These are phyloP conservation scores for Stephania cephalantha DNA, from an alignment of 164 flowering plant species.

Conservation along the genomic window DNA sequence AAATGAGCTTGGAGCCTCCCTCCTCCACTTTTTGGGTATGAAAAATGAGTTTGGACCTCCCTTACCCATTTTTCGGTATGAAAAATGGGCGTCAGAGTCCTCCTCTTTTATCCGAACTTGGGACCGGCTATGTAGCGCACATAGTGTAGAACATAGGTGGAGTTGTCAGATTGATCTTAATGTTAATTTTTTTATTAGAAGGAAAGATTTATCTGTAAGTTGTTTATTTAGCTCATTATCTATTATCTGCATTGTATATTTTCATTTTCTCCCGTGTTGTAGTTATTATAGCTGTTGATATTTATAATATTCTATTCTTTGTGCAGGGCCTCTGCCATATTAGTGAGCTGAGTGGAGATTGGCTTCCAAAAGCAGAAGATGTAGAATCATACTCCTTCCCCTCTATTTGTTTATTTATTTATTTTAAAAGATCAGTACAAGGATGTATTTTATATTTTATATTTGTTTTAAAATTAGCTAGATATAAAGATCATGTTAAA, in stretches of 20 bases:
- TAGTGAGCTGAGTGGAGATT: constrained; percentile 76
- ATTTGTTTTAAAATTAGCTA: neutral
- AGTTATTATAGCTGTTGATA: neutral
- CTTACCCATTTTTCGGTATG: no score
- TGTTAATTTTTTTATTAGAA: no score
- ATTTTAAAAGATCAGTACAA: no score
- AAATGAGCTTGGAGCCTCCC: no score
- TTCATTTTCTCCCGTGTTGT: neutral
- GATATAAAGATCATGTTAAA: neutral
- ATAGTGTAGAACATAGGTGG: no score
- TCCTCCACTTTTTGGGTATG: no score
- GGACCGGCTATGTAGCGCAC: no score
- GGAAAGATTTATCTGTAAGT: neutral
- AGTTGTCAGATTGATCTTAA: neutral
- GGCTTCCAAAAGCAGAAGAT: constrained; percentile 92
- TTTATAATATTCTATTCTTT: neutral
- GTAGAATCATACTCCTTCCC: constrained; percentile 28
- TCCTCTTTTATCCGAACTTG: no score
- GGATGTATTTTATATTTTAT: no score
- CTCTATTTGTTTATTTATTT: neutral
- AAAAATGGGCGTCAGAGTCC: no score
- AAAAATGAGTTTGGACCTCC: no score
- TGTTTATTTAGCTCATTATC: neutral
- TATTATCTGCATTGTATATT: neutral
- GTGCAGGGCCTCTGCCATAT: constrained; percentile 96